Conservation (phyloP, 2,329 filamentous ascomycete genomes). For the Rutstroemia sp. region DNA sequence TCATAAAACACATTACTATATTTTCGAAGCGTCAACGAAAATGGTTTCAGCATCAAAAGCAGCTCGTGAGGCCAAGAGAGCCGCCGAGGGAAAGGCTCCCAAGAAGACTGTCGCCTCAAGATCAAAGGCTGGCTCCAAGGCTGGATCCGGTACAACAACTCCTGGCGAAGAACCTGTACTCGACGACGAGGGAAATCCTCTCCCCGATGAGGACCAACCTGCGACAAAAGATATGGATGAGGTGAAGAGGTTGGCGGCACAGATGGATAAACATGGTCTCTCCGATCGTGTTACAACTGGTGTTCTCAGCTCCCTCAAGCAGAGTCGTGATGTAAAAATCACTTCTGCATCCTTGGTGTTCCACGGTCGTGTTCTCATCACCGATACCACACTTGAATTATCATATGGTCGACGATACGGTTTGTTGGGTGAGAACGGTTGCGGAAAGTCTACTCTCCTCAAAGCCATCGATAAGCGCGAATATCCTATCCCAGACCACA, state of each 20-base stretch:
- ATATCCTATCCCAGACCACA: conserved; percentile 89
- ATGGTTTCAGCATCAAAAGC: conserved; percentile 67
- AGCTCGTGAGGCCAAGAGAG: conserved; percentile 65
- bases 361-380: conserved; percentile 94
- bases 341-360: conserved; percentile 90
- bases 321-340: conserved; percentile 95
- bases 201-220: conserved; percentile 52
- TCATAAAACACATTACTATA: conserved; percentile 8
- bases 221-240: conserved; percentile 71
- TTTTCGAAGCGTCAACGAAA: conserved; percentile 27
- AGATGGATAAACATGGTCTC: conserved; percentile 93
- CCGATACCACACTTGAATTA: conserved; percentile 87
- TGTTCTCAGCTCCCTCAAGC: conserved; percentile 77
- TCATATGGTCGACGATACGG: conserved; percentile 91
- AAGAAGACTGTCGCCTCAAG: conserved; percentile 68
- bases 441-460: conserved; percentile 95
- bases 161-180: conserved; percentile 62
- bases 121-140: conserved; percentile 61
- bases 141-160: conserved; percentile 54
- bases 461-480: conserved; percentile 92
- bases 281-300: conserved; percentile 98
- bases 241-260: conserved; percentile 79
- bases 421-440: conserved; percentile 92
- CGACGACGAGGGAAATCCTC: conserved; percentile 51
- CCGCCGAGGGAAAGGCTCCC: conserved; percentile 63